These are phyloP conservation scores for Babjeviella inositovora DNA, from an alignment of 805 yeast species.

Conservation along the genomic window DNA sequence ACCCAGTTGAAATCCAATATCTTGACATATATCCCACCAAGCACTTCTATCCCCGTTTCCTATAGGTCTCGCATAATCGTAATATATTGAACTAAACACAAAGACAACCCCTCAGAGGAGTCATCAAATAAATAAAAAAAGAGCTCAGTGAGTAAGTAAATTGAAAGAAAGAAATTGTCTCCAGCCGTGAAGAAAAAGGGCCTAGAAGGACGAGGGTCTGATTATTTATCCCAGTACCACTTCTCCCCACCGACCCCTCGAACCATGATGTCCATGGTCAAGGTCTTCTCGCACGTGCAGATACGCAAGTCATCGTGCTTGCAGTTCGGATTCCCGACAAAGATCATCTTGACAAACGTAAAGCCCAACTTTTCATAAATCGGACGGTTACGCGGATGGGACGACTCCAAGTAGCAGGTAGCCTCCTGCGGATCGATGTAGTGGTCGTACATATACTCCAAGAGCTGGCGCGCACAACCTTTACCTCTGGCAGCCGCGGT, in stretches of 20 bases:
- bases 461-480: slow-evolving; percentile 35
- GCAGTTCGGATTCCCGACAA: slow-evolving; percentile 7
- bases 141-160: no score
- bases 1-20: no score
- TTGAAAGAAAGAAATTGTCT: no score
- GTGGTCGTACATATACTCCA: slow-evolving; percentile 30
- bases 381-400: slow-evolving; percentile 33
- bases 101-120: no score
- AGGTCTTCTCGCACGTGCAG: slow-evolving; percentile 7
- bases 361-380: slow-evolving; percentile 42
- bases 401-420: slow-evolving; percentile 35
- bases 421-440: slow-evolving; percentile 18
- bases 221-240: no score
- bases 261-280: slow-evolving; percentile 19
- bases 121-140: no score
- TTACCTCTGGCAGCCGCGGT: slow-evolving; percentile 41
- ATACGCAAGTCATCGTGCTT: neutral
- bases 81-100: no score
- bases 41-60: no score
- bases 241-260: slow-evolving; percentile 16
- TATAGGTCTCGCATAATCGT: no score
- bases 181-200: no score
- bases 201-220: no score
- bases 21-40: no score
- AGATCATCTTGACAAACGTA: slow-evolving; percentile 13